These are phyloP conservation scores for Boletus edulis DNA, from an alignment of 768 basidiomycete species.

Conservation along the genomic window DNA sequence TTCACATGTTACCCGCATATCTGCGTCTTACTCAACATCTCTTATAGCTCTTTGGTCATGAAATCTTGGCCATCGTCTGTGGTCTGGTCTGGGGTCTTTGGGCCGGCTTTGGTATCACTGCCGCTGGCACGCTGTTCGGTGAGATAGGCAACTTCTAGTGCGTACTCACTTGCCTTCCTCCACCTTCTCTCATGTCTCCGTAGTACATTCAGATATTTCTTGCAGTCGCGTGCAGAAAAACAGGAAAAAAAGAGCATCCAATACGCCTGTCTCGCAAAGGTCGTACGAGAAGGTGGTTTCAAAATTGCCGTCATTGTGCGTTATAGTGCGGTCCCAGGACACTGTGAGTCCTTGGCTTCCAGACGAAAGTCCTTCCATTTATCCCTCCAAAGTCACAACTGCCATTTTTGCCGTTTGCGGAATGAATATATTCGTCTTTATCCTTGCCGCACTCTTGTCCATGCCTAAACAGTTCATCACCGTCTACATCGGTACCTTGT, in stretches of 20 bases:
- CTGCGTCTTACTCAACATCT: conserved; percentile 2
- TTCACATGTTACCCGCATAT: conserved; percentile 1
- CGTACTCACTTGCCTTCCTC: conserved; percentile 26
- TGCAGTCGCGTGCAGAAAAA: conserved; percentile 71
- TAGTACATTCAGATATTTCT: conserved; percentile 84
- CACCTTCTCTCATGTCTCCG: conserved; percentile 11
- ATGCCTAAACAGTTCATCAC: conserved; percentile 90
- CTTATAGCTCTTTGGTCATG: conserved; percentile 80
- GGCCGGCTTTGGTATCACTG: conserved; percentile 83
- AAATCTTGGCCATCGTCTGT: conserved; percentile 85
- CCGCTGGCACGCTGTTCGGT: conserved; percentile 78
- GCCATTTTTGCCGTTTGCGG: conserved; percentile 89
- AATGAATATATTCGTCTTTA: conserved; percentile 76
- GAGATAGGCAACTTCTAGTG: conserved; percentile 89
- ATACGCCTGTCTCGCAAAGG: conserved; percentile 60
- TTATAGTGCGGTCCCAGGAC: conserved; percentile 82
- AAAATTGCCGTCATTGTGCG: conserved; percentile 75
- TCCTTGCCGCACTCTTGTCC: conserved; percentile 76
- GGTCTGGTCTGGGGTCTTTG: conserved; percentile 91
- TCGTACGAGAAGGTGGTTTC: conserved; percentile 88
- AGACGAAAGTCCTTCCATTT: neutral
- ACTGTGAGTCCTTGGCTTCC: conserved; percentile 50
- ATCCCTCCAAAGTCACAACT: conserved; percentile 62
- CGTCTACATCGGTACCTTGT: conserved; percentile 83
- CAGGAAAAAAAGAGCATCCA: conserved; percentile 55